These are phyloP conservation scores for Trichoderma reesei DNA, from an alignment of 495 filamentous ascomycete genomes.

Conservation along the genomic window DNA sequence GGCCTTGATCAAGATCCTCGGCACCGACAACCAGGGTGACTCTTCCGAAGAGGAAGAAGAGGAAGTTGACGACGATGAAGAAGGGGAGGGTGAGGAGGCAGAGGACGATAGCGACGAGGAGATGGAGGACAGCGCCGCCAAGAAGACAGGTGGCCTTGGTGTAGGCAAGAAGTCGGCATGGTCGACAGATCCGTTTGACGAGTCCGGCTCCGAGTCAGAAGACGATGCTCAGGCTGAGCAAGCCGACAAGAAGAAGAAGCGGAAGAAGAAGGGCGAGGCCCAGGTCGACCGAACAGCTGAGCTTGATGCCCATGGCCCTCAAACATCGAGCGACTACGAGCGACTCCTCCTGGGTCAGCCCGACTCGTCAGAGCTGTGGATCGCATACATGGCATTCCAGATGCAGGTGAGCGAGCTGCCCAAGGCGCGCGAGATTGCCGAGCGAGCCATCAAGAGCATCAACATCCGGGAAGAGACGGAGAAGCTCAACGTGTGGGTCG, in stretches of 20 bases:
- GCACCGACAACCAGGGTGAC: constrained; percentile 29
- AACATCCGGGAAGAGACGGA: constrained; percentile 77
- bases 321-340: constrained; percentile 84
- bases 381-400: constrained; percentile 94
- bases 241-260: constrained; percentile 62
- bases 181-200: constrained; percentile 52
- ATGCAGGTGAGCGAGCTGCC: constrained; percentile 78
- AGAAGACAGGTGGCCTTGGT: constrained; percentile 51
- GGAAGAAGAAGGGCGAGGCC: constrained; percentile 65
- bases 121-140: constrained; percentile 33
- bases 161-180: constrained; percentile 73
- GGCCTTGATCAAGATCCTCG: constrained; percentile 39
- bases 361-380: constrained; percentile 82
- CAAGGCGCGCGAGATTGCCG: constrained; percentile 76
- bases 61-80: constrained; percentile 5
- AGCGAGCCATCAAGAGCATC: constrained; percentile 82
- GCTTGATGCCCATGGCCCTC: constrained; percentile 80
- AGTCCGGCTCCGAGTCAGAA: constrained; percentile 37
- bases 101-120: constrained; percentile 37
- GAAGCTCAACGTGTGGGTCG: constrained; percentile 92
- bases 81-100: constrained; percentile 37
- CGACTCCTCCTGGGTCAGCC: constrained; percentile 85
- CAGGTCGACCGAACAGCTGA: constrained; percentile 82
- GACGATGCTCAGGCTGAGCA: constrained; percentile 37
- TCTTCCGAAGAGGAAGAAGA: constrained; percentile 39